phyloP scores from a whole-genome alignment of 2,329 filamentous ascomycete species.

The Colletotrichum limetticola region DNA sequence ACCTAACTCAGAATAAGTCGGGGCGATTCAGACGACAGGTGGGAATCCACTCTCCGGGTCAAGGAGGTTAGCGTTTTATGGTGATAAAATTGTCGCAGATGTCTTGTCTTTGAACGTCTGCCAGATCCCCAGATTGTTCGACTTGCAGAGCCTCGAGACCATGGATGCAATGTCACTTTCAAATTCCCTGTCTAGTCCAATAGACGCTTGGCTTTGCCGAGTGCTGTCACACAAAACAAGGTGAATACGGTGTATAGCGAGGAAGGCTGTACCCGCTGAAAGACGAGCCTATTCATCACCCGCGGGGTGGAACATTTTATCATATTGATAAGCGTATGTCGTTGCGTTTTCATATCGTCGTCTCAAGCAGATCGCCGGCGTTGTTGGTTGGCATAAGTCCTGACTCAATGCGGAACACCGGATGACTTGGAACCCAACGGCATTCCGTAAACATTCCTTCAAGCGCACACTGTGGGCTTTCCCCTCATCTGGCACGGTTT shows the following conservation, averaged over 20 bases:
- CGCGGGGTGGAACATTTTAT: neutral
- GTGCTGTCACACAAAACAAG: neutral
- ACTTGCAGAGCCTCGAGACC: neutral
- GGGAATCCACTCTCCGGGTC: neutral
- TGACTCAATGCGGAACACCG: neutral
- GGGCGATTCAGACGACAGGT: neutral
- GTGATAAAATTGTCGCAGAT: neutral
- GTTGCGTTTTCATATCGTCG: neutral
- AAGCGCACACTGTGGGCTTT: neutral
- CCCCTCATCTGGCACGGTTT: slow-evolving; percentile 2
- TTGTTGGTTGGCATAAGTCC: neutral
- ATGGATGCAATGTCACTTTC: neutral
- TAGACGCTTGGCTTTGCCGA: neutral
- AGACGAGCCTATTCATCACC: neutral
- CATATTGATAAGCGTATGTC: neutral
- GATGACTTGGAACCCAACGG: neutral
- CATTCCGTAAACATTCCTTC: neutral
- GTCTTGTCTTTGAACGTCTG: neutral
- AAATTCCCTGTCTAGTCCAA: neutral
- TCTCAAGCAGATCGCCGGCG: neutral
- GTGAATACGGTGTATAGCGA: neutral
- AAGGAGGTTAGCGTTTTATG: neutral
- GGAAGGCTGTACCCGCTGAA: neutral
- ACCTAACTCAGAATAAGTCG: neutral
- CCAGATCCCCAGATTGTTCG: neutral